These are phyloP conservation scores for Pisolithus microcarpus DNA, from an alignment of 768 basidiomycete species.

Conservation along the genomic window DNA sequence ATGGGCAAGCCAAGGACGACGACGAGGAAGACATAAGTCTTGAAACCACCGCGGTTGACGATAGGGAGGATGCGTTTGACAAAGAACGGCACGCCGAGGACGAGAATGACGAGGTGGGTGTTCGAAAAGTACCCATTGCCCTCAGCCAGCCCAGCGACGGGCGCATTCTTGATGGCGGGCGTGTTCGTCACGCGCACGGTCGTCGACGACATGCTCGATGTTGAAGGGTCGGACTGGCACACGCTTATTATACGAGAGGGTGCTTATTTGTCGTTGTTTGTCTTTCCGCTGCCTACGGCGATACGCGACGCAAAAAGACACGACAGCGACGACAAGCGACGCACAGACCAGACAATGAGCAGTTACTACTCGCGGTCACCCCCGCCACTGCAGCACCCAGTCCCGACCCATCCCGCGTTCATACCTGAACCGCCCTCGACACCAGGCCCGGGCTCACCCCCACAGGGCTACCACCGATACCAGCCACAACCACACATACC, in stretches of 20 bases:
- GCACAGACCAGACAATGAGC: constrained; percentile 11
- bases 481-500: constrained; percentile 30
- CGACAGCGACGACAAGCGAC: neutral
- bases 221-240: constrained; percentile 14
- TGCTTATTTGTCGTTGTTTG: constrained; percentile 10
- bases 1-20: constrained; percentile 69
- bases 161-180: constrained; percentile 80
- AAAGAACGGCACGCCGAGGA: constrained; percentile 78
- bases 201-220: constrained; percentile 32
- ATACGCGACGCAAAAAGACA: neutral
- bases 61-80: constrained; percentile 78
- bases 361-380: constrained; percentile 49
- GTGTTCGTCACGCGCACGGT: constrained; percentile 57
- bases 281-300: neutral
- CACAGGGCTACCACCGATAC: constrained; percentile 37
- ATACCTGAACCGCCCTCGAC: constrained; percentile 80
- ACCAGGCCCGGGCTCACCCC: constrained; percentile 43
- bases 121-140: constrained; percentile 85
- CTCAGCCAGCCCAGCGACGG: constrained; percentile 73
- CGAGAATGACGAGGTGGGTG: constrained; percentile 62
- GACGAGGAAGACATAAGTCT: constrained; percentile 77
- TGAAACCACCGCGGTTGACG: constrained; percentile 78
- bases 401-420: constrained; percentile 80
- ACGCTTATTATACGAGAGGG: constrained; percentile 8
- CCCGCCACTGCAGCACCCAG: constrained; percentile 80